phyloP scores from a whole-genome alignment of 1,284 basidiomycete species.

The Cutaneotrichosporon sp. region DNA sequence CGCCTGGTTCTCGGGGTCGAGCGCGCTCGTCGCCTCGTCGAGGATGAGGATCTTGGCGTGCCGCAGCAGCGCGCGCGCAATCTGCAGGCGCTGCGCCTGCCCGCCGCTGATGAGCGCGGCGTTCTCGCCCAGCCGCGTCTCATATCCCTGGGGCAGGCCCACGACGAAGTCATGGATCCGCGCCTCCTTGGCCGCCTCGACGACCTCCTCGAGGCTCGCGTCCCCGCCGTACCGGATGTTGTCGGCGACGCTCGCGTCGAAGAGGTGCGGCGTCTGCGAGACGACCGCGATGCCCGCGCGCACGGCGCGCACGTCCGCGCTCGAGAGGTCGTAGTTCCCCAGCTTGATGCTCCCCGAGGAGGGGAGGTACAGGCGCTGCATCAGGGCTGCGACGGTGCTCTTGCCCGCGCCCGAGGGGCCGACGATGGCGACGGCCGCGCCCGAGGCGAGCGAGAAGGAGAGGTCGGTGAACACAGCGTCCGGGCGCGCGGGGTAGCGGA shows the following conservation, averaged over 20 bases:
- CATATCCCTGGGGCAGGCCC: constrained; percentile 76
- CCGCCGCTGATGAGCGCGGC: constrained; percentile 87
- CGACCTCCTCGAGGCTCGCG: constrained; percentile 62
- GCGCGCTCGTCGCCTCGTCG: constrained; percentile 90
- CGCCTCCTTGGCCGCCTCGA: constrained; percentile 70
- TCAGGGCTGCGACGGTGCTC: constrained; percentile 76
- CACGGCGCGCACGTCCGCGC: constrained; percentile 69
- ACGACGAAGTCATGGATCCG: constrained; percentile 80
- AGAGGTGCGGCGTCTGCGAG: constrained; percentile 79
- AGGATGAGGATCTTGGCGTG: constrained; percentile 76
- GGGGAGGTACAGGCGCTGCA: constrained; percentile 86
- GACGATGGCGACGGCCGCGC: constrained; percentile 84
- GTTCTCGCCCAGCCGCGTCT: constrained; percentile 84
- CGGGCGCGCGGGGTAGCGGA: constrained; percentile 79
- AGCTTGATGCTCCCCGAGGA: constrained; percentile 62
- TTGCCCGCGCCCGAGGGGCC: constrained; percentile 87
- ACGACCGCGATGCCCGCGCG: constrained; percentile 84
- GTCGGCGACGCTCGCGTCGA: constrained; percentile 78
- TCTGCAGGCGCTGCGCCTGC: constrained; percentile 88
- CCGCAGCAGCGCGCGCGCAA: constrained; percentile 82
- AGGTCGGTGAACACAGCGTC: constrained; percentile 70
- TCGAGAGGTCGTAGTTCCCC: constrained; percentile 57
- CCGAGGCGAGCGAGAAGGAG: constrained; percentile 65
- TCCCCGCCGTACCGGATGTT: constrained; percentile 81
- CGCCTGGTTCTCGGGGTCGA: constrained; percentile 79